These are phyloP conservation scores for Rhodomyrtus psidioides DNA, from an alignment of 441 rosid genomes.

Conservation along the genomic window DNA sequence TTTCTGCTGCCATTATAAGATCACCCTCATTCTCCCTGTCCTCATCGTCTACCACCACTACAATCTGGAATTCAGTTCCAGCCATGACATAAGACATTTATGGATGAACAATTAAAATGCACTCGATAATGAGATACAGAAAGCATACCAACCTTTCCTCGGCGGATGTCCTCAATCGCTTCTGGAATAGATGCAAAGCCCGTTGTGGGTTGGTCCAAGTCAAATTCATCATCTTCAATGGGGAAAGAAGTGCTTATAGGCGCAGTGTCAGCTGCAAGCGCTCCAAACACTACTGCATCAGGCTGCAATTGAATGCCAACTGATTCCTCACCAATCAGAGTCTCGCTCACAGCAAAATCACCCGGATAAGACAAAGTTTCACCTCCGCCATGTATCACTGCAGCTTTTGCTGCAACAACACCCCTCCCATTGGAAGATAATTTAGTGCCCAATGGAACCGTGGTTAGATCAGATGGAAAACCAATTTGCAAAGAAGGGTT, in stretches of 20 bases:
- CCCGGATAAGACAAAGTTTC: slow-evolving; percentile 39
- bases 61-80: slow-evolving; percentile 45
- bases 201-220: slow-evolving; percentile 59
- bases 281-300: slow-evolving; percentile 36
- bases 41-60: slow-evolving; percentile 88
- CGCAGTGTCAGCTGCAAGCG: slow-evolving; percentile 42
- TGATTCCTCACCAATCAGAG: slow-evolving; percentile 15
- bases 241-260: slow-evolving; percentile 31
- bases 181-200: slow-evolving; percentile 80
- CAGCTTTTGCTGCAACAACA: slow-evolving; percentile 34
- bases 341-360: slow-evolving; percentile 15
- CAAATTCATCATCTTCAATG: slow-evolving; percentile 48
- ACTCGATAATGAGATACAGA: background rate
- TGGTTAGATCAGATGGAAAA: slow-evolving; percentile 13
- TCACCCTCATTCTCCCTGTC: slow-evolving; percentile 97
- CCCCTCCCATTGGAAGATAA: slow-evolving; percentile 27
- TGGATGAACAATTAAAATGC: background rate
- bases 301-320: slow-evolving; percentile 23
- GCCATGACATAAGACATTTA: background rate
- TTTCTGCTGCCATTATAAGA: slow-evolving; percentile 80
- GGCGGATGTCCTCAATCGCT: slow-evolving; percentile 87
- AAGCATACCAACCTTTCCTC: slow-evolving; percentile 61
- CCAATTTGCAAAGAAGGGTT: slow-evolving; percentile 19
- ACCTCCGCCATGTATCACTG: slow-evolving; percentile 54
- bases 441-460: slow-evolving; percentile 12